Percentiles rank a stretch among this genome's conserved stretches.
These are phyloP conservation scores for Fragilaria radians DNA, from an alignment of 108 stramenopile species.

Conservation along the genomic window DNA sequence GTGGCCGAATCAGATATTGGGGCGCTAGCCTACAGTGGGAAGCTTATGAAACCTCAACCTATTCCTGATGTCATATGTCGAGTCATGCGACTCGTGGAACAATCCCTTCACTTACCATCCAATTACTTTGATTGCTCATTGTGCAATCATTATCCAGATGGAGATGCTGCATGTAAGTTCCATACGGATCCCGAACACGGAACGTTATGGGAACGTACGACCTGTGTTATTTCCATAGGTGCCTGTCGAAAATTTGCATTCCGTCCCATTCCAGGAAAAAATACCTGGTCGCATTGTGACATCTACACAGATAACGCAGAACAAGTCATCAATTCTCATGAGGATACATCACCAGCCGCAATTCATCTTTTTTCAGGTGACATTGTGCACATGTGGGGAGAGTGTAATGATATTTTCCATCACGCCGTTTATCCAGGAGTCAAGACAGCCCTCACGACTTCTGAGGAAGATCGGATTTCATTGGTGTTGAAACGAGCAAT, in stretches of 20 bases:
- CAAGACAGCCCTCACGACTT: not conserved
- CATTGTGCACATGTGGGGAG: conserved; percentile 53
- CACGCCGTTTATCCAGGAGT: conserved; percentile 54
- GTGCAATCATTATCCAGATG: conserved; percentile 67
- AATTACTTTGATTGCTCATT: conserved; percentile 67
- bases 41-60: conserved; percentile 51
- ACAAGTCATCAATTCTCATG: conserved; percentile 17
- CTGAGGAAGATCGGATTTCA: conserved; percentile 35
- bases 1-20: conserved; percentile 58
- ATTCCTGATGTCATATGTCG: conserved; percentile 34
- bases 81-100: conserved; percentile 47
- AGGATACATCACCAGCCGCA: conserved; percentile 29
- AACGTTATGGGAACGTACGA: conserved; percentile 49
- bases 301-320: not conserved
- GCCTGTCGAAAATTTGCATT: conserved; percentile 54
- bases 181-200: conserved; percentile 76
- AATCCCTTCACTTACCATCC: conserved; percentile 22
- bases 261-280: conserved; percentile 45
- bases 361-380: conserved; percentile 57
- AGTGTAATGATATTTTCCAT: conserved; percentile 66
- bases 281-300: conserved; percentile 47
- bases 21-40: conserved; percentile 64
- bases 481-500: conserved; percentile 63
- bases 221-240: conserved; percentile 49
- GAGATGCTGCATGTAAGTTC: conserved; percentile 55